Evolutionary conservation across 306 rosid genomes (phyloP).

Genomic region (Quercus cerris): DNA sequence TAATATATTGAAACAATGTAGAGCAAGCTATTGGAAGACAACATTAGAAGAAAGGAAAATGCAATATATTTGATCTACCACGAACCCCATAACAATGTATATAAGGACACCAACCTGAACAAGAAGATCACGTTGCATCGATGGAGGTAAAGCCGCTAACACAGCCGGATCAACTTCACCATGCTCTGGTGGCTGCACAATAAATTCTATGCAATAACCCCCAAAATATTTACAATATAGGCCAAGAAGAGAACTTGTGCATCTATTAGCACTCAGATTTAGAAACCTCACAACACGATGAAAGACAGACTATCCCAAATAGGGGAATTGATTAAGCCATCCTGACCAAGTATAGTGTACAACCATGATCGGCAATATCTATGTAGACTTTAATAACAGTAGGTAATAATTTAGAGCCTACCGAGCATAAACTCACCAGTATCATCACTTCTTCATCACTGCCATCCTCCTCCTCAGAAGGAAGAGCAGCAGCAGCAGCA

Average conservation of each 20-base stretch:
- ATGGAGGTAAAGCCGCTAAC: conserved; percentile 84
- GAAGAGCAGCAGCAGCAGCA: not conserved
- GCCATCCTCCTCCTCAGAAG: conserved; percentile 18
- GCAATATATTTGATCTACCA: not conserved
- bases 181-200: conserved; percentile 52
- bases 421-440: conserved; percentile 13
- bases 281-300: not conserved
- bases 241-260: not conserved
- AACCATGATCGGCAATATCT: not conserved
- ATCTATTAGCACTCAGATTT: not conserved
- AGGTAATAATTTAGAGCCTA: not conserved
- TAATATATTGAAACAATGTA: not conserved
- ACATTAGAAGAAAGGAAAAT: not conserved
- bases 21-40: not conserved
- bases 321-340: not conserved
- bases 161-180: conserved; percentile 72
- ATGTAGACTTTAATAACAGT: not conserved
- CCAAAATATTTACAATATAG: not conserved
- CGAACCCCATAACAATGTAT: not conserved
- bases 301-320: not conserved
- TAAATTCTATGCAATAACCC: not conserved
- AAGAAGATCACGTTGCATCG: conserved; percentile 85
- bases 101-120: conserved; percentile 54
- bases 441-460: conserved; percentile 32
- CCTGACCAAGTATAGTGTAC: not conserved